Evolutionary conservation across 768 basidiomycete species (phyloP).

Genomic region (Phanerochaete carnosa): DNA sequence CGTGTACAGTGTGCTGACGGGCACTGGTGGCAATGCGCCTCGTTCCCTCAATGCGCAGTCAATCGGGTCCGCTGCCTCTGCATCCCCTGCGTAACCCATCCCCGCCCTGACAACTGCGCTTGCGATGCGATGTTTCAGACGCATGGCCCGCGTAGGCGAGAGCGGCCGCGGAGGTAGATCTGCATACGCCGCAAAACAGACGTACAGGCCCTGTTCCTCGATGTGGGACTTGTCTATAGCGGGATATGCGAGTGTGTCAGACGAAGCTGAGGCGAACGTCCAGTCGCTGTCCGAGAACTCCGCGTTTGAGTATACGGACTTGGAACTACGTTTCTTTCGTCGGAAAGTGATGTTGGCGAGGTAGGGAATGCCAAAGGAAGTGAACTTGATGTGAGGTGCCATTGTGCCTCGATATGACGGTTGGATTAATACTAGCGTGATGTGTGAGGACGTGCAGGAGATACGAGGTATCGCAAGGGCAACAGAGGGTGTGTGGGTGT

Average conservation of each 20-base stretch:
- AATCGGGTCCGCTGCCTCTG: conserved; percentile 16
- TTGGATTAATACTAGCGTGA: too few relatives aligned
- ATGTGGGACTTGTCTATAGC: not conserved
- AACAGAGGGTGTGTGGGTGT: not conserved
- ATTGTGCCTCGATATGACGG: too few relatives aligned
- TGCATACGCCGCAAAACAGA: conserved; percentile 13
- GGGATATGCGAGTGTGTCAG: not conserved
- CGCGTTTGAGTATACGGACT: conserved; percentile 7
- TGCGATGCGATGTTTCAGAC: conserved; percentile 34
- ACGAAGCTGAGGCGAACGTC: not conserved
- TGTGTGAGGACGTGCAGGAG: too few relatives aligned
- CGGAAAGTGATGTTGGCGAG: conserved; percentile 32
- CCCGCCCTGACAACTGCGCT: conserved; percentile 37
- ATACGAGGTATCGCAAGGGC: not conserved
- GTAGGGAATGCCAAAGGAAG: conserved; percentile 31
- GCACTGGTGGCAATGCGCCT: not conserved
- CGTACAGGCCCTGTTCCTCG: conserved; percentile 7
- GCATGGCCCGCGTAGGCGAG: conserved; percentile 19
- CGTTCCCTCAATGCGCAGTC: not conserved
- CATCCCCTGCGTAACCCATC: conserved; percentile 33
- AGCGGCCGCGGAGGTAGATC: conserved; percentile 15
- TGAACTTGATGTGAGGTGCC: conserved; percentile 29
- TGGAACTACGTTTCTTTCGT: conserved; percentile 6
- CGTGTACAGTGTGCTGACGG: conserved; percentile 30
- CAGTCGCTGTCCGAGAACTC: conserved; percentile 7